Conservation (phyloP, 257 asterid species). For the Rauvolfia tetraphylla region DNA sequence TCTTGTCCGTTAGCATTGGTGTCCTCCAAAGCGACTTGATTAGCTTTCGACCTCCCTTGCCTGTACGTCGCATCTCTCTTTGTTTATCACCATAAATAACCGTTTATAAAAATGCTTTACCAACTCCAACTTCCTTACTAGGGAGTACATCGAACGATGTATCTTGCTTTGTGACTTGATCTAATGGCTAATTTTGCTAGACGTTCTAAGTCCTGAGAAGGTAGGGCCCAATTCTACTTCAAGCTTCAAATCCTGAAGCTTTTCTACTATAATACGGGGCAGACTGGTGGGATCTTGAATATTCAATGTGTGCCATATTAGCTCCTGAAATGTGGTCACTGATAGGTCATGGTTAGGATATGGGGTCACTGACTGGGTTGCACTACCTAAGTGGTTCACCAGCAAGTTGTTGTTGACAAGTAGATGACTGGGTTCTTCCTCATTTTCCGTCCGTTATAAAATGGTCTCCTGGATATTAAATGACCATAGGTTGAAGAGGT, state of each 20-base stretch:
- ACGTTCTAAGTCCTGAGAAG: too few relatives aligned
- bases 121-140: background rate
- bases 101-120: background rate
- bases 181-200: background rate
- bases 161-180: background rate
- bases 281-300: slow-evolving; percentile 13
- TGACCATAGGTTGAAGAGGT: slow-evolving; percentile 22
- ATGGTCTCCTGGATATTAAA: slow-evolving; percentile 27
- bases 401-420: slow-evolving; percentile 18
- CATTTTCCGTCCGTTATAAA: background rate
- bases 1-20: too few relatives aligned
- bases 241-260: background rate
- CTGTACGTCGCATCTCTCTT: slow-evolving; percentile 45
- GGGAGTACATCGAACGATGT: too few relatives aligned
- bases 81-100: background rate
- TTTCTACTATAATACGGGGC: background rate
- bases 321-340: slow-evolving; percentile 9
- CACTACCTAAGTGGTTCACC: slow-evolving; percentile 40
- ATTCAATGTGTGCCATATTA: slow-evolving; percentile 10
- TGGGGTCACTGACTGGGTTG: slow-evolving; percentile 40
- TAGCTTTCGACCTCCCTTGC: slow-evolving; percentile 67
- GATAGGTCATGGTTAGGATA: slow-evolving; percentile 20
- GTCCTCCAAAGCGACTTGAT: slow-evolving; percentile 82
- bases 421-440: slow-evolving; percentile 3
- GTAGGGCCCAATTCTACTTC: background rate